Evolutionary conservation across 2,329 filamentous ascomycete genomes (phyloP).

Genomic region (Decorospora gaudefroyi): DNA sequence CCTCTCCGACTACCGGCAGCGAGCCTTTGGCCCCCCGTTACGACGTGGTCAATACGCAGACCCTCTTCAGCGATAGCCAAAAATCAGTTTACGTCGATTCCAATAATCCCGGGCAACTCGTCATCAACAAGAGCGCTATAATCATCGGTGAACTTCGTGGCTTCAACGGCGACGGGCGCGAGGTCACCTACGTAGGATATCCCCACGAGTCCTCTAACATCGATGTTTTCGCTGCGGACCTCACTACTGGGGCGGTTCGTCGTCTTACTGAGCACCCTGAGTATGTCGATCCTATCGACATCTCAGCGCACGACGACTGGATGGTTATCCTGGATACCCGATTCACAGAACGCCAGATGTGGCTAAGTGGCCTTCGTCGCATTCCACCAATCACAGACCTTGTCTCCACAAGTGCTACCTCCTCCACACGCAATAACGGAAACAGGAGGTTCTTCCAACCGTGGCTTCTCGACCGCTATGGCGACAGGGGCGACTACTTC

Average conservation of each 20-base stretch:
- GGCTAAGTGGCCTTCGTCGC: conserved; percentile 48
- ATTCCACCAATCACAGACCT: conserved; percentile 52
- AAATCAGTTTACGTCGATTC: too few relatives aligned
- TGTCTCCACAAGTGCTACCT: conserved; percentile 17
- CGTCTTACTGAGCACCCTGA: conserved; percentile 53
- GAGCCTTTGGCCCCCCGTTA: conserved; percentile 34
- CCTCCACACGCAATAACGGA: conserved; percentile 55
- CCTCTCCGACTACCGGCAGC: conserved; percentile 25
- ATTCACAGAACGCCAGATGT: conserved; percentile 51
- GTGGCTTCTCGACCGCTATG: conserved; percentile 51
- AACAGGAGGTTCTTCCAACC: conserved; percentile 54
- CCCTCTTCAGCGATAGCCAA: conserved; percentile 36
- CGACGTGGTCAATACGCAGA: conserved; percentile 49
- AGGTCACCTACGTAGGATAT: conserved; percentile 52
- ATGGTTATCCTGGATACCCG: conserved; percentile 53
- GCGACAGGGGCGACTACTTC: conserved; percentile 53
- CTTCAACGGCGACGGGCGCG: conserved; percentile 51
- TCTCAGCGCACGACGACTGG: conserved; percentile 54
- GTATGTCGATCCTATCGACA: conserved; percentile 52
- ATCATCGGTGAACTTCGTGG: conserved; percentile 53
- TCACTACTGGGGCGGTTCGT: conserved; percentile 50
- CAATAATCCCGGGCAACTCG: too few relatives aligned
- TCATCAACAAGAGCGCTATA: too few relatives aligned
- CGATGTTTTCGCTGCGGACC: conserved; percentile 51
- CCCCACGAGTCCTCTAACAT: conserved; percentile 53